These are phyloP conservation scores for Ophiosphaerella narmari DNA, from an alignment of 2,329 filamentous ascomycete species.

Conservation along the genomic window DNA sequence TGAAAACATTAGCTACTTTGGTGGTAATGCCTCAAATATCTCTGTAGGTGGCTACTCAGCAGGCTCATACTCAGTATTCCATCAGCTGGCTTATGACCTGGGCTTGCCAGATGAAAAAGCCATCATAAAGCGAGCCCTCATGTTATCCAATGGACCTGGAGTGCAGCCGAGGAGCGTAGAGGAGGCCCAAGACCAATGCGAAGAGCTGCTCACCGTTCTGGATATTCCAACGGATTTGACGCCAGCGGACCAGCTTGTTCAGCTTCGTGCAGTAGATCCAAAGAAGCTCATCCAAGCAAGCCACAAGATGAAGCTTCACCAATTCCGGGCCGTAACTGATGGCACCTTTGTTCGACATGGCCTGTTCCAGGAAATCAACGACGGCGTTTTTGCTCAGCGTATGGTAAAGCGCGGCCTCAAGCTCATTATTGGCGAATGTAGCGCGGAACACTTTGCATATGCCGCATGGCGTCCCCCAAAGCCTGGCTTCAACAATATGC, in stretches of 20 bases:
- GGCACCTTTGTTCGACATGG: conserved; percentile 51
- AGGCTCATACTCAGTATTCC: conserved; percentile 60
- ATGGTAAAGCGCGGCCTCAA: conserved; percentile 53
- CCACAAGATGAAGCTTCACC: conserved; percentile 52
- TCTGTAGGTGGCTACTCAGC: conserved; percentile 63
- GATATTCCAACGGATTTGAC: conserved; percentile 49
- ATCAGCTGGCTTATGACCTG: conserved; percentile 63
- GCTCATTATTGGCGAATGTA: conserved; percentile 60
- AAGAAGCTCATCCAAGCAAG: conserved; percentile 51
- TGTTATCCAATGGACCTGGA: conserved; percentile 60
- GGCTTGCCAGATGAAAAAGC: conserved; percentile 52
- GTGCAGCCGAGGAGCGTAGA: conserved; percentile 56
- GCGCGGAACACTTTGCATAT: conserved; percentile 60
- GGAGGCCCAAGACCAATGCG: conserved; percentile 58
- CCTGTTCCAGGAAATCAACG: conserved; percentile 54
- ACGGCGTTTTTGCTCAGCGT: conserved; percentile 52
- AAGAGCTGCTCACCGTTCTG: conserved; percentile 54
- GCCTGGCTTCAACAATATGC: conserved; percentile 49
- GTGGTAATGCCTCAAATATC: conserved; percentile 56
- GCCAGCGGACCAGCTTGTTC: conserved; percentile 51
- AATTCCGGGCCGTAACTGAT: conserved; percentile 61
- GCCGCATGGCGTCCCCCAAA: conserved; percentile 55
- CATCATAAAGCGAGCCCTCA: conserved; percentile 57
- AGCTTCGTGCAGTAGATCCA: conserved; percentile 49
- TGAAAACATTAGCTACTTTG: conserved; percentile 57